These are phyloP conservation scores for Dipodascopsis tothii DNA, from an alignment of 805 yeast species.

Conservation along the genomic window DNA sequence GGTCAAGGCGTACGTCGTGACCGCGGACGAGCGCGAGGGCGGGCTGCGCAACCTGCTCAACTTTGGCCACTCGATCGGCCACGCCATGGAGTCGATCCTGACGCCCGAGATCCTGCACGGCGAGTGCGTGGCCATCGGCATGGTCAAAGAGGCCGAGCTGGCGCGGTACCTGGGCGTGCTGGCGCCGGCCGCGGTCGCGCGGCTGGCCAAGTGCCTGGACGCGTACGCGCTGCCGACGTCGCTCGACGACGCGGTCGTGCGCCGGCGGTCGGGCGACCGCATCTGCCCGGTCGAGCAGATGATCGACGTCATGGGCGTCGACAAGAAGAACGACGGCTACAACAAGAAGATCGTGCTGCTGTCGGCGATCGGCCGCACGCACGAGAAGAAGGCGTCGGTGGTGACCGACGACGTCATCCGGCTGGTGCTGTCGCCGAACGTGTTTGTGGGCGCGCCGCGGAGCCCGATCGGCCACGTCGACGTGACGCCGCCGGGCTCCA, in stretches of 20 bases:
- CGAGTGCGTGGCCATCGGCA: slow-evolving; percentile 97
- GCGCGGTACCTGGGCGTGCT: slow-evolving; percentile 84
- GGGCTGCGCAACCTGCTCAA: slow-evolving; percentile 85
- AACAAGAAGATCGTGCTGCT: slow-evolving; percentile 80
- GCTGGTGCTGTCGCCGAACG: slow-evolving; percentile 76
- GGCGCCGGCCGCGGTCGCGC: slow-evolving; percentile 88
- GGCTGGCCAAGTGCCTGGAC: slow-evolving; percentile 71
- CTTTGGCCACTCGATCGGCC: slow-evolving; percentile 96
- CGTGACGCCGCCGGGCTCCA: slow-evolving; percentile 90
- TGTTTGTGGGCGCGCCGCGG: slow-evolving; percentile 42
- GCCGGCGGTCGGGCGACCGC: slow-evolving; percentile 60
- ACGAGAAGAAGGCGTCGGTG: slow-evolving; percentile 78
- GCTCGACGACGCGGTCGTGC: slow-evolving; percentile 62
- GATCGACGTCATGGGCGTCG: slow-evolving; percentile 83
- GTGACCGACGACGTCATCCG: slow-evolving; percentile 75
- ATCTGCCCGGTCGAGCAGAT: slow-evolving; percentile 69
- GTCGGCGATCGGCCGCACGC: slow-evolving; percentile 79
- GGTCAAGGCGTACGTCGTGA: slow-evolving; percentile 91
- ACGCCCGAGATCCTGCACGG: slow-evolving; percentile 97
- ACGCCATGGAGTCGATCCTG: slow-evolving; percentile 94
- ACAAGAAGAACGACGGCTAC: slow-evolving; percentile 91
- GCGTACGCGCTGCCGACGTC: slow-evolving; percentile 84
- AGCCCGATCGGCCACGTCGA: slow-evolving; percentile 35
- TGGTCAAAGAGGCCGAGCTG: slow-evolving; percentile 89
- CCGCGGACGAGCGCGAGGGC: slow-evolving; percentile 90